Conservation (phyloP, 1,284 basidiomycete species). For the Ustilago nuda region DNA sequence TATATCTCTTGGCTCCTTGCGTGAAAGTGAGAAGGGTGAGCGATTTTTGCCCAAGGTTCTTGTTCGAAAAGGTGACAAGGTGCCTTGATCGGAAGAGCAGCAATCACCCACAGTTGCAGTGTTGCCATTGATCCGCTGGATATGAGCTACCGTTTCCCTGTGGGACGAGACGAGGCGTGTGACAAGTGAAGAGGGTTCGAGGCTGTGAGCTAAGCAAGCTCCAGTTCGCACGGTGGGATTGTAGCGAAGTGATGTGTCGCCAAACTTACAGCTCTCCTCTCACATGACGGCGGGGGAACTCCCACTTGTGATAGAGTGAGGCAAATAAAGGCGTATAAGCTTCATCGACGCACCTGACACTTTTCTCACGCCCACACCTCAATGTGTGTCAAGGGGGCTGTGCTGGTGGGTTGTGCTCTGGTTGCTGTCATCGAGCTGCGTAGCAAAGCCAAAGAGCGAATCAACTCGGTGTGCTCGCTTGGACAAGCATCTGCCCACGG, state of each 20-base stretch:
- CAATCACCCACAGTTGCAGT: background rate
- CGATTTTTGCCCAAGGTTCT: background rate
- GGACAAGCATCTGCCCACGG: no score
- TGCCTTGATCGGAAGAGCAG: background rate
- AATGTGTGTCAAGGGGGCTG: no score
- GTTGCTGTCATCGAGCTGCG: no score
- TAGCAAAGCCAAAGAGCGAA: no score
- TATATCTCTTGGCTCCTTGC: no score
- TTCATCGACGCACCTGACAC: no score
- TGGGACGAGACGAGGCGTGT: slow-evolving; percentile 7
- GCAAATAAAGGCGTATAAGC: no score
- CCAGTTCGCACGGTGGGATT: background rate
- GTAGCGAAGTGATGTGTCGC: background rate
- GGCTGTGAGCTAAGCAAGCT: background rate
- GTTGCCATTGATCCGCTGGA: background rate
- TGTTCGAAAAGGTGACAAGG: background rate
- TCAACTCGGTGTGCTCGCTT: no score
- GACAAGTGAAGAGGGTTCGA: background rate
- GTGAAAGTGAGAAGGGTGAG: background rate
- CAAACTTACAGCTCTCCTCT: background rate
- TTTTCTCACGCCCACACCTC: no score
- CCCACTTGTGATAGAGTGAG: no score
- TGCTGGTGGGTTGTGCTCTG: no score
- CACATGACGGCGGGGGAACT: no score
- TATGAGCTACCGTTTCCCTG: background rate